Conservation (phyloP, 345 rosid genomes). For the Eucalyptus regnans region DNA sequence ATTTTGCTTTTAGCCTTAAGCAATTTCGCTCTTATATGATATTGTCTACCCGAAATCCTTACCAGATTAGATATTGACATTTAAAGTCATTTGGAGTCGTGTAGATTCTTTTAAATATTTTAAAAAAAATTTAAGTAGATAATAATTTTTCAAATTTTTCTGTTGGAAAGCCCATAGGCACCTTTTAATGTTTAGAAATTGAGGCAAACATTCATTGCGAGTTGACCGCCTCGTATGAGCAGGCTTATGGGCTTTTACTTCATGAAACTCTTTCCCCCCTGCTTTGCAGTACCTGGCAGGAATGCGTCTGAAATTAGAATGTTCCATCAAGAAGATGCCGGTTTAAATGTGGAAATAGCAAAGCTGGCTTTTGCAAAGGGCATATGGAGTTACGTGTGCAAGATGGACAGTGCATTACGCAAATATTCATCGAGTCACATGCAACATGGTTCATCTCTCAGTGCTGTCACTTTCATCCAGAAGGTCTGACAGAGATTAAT, state of each 20-base stretch:
- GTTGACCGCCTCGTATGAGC: background rate
- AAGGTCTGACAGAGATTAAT: constrained; percentile 30
- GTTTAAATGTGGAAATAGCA: constrained; percentile 82
- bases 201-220: background rate
- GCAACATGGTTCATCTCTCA: constrained; percentile 16
- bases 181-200: background rate
- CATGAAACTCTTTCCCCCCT: background rate
- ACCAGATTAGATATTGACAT: background rate
- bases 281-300: constrained; percentile 58
- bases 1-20: background rate
- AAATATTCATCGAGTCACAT: constrained; percentile 27
- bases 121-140: background rate
- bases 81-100: background rate
- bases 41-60: background rate
- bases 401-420: constrained; percentile 77
- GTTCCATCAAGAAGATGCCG: constrained; percentile 95
- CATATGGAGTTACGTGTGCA: constrained; percentile 85
- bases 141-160: background rate
- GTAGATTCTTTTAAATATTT: background rate
- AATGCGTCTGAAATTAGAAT: constrained; percentile 80
- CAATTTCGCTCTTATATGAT: background rate
- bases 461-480: constrained; percentile 43
- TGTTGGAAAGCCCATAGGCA: background rate
- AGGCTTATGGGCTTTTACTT: background rate
- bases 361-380: constrained; percentile 85